Percentiles rank a stretch among this genome's conserved stretches.
Evolutionary conservation across 352 stramenopile genomes (phyloP).

Genomic region (Phytopythium aichiense): DNA sequence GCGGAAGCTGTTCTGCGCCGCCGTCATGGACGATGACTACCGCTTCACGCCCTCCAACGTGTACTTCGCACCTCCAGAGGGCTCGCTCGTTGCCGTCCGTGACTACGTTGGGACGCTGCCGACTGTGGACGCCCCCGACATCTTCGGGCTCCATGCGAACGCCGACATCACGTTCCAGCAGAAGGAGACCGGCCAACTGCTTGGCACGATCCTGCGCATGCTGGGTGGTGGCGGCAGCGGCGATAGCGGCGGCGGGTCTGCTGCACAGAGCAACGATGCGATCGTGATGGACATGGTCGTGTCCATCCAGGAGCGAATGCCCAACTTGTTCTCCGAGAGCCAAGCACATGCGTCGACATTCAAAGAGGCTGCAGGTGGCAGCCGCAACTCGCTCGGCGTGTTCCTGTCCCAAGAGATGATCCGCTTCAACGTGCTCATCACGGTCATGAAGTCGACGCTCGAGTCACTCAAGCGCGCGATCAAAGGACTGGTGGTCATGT

Average conservation of each 20-base stretch:
- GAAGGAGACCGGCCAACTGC: conserved; percentile 83
- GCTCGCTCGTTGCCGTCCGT: conserved; percentile 50
- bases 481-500: conserved; percentile 90
- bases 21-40: conserved; percentile 88
- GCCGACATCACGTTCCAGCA: conserved; percentile 94
- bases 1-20: conserved; percentile 86
- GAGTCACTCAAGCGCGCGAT: conserved; percentile 88
- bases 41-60: conserved; percentile 66
- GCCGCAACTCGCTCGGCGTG: conserved; percentile 91
- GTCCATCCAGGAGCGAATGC: conserved; percentile 79
- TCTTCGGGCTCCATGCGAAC: conserved; percentile 93
- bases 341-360: conserved; percentile 83
- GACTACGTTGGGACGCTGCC: conserved; percentile 85
- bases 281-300: conserved; percentile 85
- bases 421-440: conserved; percentile 86
- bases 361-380: conserved; percentile 66
- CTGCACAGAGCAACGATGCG: conserved; percentile 57
- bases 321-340: conserved; percentile 52
- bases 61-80: conserved; percentile 79
- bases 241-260: conserved; percentile 32
- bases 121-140: conserved; percentile 82
- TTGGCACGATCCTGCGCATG: conserved; percentile 74
- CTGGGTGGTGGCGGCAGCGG: conserved; percentile 42
- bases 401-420: conserved; percentile 91
- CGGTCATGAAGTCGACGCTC: conserved; percentile 82